These are phyloP conservation scores for Rauvolfia tetraphylla DNA, from an alignment of 257 asterid genomes.

Conservation along the genomic window DNA sequence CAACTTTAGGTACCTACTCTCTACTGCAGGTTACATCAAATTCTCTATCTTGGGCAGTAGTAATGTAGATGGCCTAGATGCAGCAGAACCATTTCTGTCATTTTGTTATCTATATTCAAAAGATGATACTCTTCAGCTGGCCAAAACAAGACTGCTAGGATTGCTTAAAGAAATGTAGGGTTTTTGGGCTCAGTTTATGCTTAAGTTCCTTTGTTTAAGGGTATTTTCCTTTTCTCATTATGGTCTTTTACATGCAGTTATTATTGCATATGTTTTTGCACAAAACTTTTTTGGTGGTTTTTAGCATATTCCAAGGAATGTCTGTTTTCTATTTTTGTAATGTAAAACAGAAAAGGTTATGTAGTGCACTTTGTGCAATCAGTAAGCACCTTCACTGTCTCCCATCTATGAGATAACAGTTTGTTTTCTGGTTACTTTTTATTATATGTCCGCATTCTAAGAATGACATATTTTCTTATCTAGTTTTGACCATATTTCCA, in stretches of 20 bases:
- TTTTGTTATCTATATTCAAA: neutral
- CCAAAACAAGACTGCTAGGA: neutral
- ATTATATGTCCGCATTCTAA: neutral
- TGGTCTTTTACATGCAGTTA: neutral
- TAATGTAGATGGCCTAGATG: neutral
- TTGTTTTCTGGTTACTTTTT: neutral
- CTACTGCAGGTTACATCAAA: neutral
- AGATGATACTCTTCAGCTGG: neutral
- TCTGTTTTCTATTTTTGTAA: neutral
- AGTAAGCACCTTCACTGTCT: neutral
- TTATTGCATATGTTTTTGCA: neutral
- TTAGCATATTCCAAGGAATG: neutral
- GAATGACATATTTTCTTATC: neutral
- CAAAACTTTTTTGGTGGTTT: neutral
- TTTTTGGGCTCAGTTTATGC: neutral
- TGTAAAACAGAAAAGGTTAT: neutral
- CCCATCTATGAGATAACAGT: neutral
- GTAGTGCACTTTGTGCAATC: neutral
- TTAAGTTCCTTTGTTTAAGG: neutral
- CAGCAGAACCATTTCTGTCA: neutral
- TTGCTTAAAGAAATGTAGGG: neutral
- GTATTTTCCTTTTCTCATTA: neutral
- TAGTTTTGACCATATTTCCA: conserved; percentile 26
- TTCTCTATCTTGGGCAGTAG: neutral
- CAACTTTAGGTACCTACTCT: neutral